phyloP scores from a whole-genome alignment of 495 filamentous ascomycete genomes.

The Penicillium crystallinum region DNA sequence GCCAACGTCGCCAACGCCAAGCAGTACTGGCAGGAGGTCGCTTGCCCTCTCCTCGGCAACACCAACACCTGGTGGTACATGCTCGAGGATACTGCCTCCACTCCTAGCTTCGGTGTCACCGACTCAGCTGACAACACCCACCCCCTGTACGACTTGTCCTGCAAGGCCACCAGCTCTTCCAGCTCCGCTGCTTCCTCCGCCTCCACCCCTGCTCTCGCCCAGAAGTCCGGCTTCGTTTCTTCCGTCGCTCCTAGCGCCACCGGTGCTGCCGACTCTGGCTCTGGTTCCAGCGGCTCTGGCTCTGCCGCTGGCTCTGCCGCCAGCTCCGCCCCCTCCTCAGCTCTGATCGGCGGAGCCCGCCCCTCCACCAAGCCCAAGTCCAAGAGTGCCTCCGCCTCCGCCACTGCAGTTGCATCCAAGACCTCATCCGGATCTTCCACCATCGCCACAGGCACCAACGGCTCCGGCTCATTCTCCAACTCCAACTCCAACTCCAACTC shows the following conservation, averaged over 20 bases:
- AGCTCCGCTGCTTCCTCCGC: conserved; percentile 20
- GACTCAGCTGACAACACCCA: conserved; percentile 49
- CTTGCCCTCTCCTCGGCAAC: conserved; percentile 63
- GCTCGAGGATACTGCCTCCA: conserved; percentile 59
- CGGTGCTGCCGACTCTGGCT: conserved; percentile 14
- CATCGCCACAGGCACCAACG: neutral
- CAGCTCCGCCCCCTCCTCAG: conserved; percentile 10
- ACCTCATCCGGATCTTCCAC: neutral
- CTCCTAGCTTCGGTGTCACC: conserved; percentile 66
- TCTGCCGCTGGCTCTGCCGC: conserved; percentile 9
- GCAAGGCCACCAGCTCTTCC: conserved; percentile 32
- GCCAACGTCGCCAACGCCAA: conserved; percentile 65
- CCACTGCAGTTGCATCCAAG: neutral
- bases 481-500: conserved; percentile 14
- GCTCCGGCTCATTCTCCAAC: neutral
- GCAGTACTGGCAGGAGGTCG: conserved; percentile 74
- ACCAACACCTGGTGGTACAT: conserved; percentile 73
- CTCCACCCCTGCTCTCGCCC: conserved; percentile 3
- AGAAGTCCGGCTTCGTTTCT: conserved; percentile 7
- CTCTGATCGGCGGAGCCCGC: conserved; percentile 8
- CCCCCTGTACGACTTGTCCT: conserved; percentile 61
- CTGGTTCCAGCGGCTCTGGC: conserved; percentile 14
- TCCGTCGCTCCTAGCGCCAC: conserved; percentile 1
- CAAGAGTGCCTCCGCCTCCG: conserved; percentile 8
- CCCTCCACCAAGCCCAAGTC: conserved; percentile 11